Base-by-base conservation (phyloP, 2,329 filamentous ascomycete species). In the Thelonectria blattea region DNA sequence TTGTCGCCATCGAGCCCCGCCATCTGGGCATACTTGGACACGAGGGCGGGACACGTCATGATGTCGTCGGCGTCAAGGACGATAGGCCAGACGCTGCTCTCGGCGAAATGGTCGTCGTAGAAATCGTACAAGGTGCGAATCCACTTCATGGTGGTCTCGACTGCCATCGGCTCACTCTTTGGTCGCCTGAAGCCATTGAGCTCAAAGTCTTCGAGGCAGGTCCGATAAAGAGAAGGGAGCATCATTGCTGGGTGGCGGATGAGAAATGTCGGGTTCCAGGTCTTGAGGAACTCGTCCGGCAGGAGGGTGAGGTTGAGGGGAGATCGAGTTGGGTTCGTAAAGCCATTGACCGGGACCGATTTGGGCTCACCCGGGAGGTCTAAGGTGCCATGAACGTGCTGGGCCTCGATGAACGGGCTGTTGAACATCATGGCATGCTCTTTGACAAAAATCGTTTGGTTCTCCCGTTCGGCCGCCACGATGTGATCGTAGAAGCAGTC, bases 221-320 rank as follows among this genome's bases (percentile, higher is more conserved):
- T 63, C 12, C 65, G 62, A 47, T 64, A 67, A 2, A 67, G 37
- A 5, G 65, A 67, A 14, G 65, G 55, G 0, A 67, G 22, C 34
- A 58, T 43, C 2, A 67, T 48, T 1, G 65, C 65, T 0, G 65
- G 65, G 9, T 67, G 65, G 2, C 65, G 62, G 8, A 67, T 67
- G 9, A 67, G 65, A 17, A 67, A 67, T 7, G 65, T 67, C 6
- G 65, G 65, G 9, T 57, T 57, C 65, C 65, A 67, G 4, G 65
- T 67, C 39, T 67, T 55, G 20, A 67, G 65, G 22, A 67, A 67
- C 27, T 67, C 65, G 37, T 67, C 65, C 0, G 65, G 65, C 8
- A 67, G 52, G 5, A 67, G 3, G 0, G 65, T 67, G n/a, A 65
- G 54, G 37, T 67, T 67, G 20, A 62, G 50, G 1, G 47, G 37